Conservation (phyloP, 805 yeast species). For the Candida methanosorbosa region DNA sequence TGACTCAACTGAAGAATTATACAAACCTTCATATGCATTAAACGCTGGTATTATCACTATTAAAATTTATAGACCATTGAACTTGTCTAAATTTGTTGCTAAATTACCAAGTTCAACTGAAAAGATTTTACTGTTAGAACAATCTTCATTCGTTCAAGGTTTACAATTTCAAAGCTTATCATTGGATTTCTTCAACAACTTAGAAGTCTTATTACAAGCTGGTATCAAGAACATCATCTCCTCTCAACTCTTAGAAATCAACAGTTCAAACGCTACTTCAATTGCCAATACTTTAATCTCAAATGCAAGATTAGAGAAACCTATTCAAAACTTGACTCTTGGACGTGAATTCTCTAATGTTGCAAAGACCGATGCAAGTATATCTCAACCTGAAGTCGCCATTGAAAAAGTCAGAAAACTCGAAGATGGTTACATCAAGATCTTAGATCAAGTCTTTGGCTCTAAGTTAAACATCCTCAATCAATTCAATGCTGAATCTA, state of each 20-base stretch:
- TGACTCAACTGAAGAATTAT: conserved; percentile 36
- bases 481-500: conserved; percentile 41
- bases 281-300: conserved; percentile 39
- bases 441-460: conserved; percentile 60
- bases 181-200: conserved; percentile 64
- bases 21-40: conserved; percentile 27
- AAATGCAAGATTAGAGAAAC: conserved; percentile 43
- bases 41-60: conserved; percentile 44
- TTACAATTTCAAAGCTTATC: conserved; percentile 35
- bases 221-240: conserved; percentile 49
- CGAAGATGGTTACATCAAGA: conserved; percentile 71
- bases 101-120: conserved; percentile 46
- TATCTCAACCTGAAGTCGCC: conserved; percentile 23
- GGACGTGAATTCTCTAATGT: conserved; percentile 34
- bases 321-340: conserved; percentile 54
- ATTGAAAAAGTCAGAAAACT: conserved; percentile 39
- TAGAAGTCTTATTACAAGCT: conserved; percentile 35
- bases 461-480: conserved; percentile 43
- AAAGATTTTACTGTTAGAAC: conserved; percentile 58
- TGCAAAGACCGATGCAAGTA: conserved; percentile 6
- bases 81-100: conserved; percentile 38
- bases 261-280: conserved; percentile 29
- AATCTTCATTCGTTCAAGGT: conserved; percentile 32
- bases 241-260: conserved; percentile 40
- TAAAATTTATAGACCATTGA: conserved; percentile 69